These are phyloP conservation scores for Pisolithus tinctorius DNA, from an alignment of 768 basidiomycete species.

Conservation along the genomic window DNA sequence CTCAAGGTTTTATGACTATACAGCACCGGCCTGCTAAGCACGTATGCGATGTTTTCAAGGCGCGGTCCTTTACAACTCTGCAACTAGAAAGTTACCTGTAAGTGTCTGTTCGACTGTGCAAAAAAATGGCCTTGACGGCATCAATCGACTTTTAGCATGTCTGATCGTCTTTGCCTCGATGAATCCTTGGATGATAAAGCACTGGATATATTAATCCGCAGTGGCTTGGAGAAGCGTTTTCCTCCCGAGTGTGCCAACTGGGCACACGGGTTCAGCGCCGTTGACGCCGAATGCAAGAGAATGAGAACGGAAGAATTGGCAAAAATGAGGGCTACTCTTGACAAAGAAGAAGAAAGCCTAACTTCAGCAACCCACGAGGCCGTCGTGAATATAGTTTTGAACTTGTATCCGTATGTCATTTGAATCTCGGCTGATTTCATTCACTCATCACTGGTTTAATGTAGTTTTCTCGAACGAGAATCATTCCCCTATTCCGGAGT, in stretches of 20 bases:
- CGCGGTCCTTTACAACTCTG: not conserved
- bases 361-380: slow-evolving; percentile 17
- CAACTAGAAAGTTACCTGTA: slow-evolving; percentile 18
- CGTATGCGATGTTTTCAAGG: not conserved
- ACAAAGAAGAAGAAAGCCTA: slow-evolving; percentile 1
- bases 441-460: not conserved
- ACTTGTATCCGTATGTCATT: slow-evolving; percentile 19
- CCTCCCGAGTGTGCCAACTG: slow-evolving; percentile 16
- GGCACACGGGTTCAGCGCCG: slow-evolving; percentile 7
- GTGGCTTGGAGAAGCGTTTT: slow-evolving; percentile 26
- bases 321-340: not conserved
- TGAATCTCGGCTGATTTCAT: not conserved
- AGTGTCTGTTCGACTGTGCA: not conserved
- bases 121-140: not conserved
- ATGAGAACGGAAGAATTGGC: not conserved
- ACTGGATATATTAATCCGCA: slow-evolving; percentile 19
- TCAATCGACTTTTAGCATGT: slow-evolving; percentile 7
- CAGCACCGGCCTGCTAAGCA: slow-evolving; percentile 13
- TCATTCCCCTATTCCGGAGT: slow-evolving; percentile 3
- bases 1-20: slow-evolving; percentile 34
- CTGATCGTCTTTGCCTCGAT: slow-evolving; percentile 17
- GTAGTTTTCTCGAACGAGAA: slow-evolving; percentile 11
- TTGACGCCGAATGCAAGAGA: not conserved
- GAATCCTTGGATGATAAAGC: slow-evolving; percentile 19
- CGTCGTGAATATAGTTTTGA: slow-evolving; percentile 15